phyloP scores from a whole-genome alignment of 2,329 filamentous ascomycete genomes.

The Epichloe uncinata region DNA sequence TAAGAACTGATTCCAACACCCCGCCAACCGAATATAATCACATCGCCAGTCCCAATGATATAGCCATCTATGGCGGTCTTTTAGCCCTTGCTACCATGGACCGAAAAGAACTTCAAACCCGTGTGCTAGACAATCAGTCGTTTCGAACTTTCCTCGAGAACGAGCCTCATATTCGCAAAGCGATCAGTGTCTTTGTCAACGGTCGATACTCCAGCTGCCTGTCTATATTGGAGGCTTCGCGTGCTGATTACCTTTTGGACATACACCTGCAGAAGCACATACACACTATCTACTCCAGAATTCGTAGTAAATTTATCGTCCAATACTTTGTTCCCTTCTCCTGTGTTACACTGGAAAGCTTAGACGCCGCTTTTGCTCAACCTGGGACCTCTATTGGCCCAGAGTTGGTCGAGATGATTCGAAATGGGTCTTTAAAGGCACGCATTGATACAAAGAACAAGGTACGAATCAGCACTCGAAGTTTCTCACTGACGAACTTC shows the following conservation, averaged over 20 bases:
- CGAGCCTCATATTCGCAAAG: slow-evolving; percentile 86
- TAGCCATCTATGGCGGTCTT: slow-evolving; percentile 84
- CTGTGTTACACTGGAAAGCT: slow-evolving; percentile 65
- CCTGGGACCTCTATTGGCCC: slow-evolving; percentile 50
- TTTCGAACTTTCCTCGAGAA: slow-evolving; percentile 86
- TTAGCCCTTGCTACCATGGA: slow-evolving; percentile 85
- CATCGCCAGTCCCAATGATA: slow-evolving; percentile 69
- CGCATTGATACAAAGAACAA: slow-evolving; percentile 75
- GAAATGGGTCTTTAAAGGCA: slow-evolving; percentile 55
- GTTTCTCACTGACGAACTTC: too few relatives aligned
- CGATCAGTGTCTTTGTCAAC: slow-evolving; percentile 78
- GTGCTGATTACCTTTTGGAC: slow-evolving; percentile 80
- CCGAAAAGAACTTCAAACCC: slow-evolving; percentile 56
- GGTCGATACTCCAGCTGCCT: slow-evolving; percentile 82
- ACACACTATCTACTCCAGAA: slow-evolving; percentile 52
- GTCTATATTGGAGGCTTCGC: slow-evolving; percentile 67
- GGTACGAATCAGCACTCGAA: slow-evolving; percentile 23
- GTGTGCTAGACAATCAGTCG: slow-evolving; percentile 63
- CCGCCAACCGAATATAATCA: slow-evolving; percentile 48
- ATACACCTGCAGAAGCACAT: slow-evolving; percentile 71
- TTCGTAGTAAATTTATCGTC: slow-evolving; percentile 83
- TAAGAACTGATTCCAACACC: slow-evolving; percentile 42
- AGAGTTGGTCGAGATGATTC: slow-evolving; percentile 71
- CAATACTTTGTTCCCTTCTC: slow-evolving; percentile 90
- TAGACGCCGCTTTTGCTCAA: slow-evolving; percentile 63